These are phyloP conservation scores for Hygrophoropsis aurantiaca DNA, from an alignment of 768 basidiomycete genomes.

Conservation along the genomic window DNA sequence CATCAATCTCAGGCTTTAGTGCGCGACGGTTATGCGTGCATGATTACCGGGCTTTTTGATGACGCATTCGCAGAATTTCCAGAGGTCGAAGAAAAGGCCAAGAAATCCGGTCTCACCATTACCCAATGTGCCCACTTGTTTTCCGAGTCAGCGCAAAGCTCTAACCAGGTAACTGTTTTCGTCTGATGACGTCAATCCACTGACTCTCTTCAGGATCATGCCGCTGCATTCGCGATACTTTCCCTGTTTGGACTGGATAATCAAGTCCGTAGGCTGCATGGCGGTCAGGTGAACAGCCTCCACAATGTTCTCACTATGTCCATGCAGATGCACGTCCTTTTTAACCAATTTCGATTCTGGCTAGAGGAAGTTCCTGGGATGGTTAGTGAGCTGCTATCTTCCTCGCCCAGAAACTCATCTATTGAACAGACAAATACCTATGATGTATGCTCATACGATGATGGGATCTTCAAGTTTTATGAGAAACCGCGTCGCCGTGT, in stretches of 20 bases:
- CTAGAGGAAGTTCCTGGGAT: constrained; percentile 9
- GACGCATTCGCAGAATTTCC: constrained; percentile 3
- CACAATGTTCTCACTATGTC: constrained; percentile 11
- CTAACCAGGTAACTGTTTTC: constrained; percentile 6
- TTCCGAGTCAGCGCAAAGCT: constrained; percentile 11
- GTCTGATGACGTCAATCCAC: constrained; percentile 2
- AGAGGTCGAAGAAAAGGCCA: constrained; percentile 6
- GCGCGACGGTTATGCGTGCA: constrained; percentile 16
- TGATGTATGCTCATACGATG: constrained; percentile 1
- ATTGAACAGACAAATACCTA: constrained; percentile 1
- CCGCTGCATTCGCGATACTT: constrained; percentile 4
- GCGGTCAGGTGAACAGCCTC: constrained; percentile 6
- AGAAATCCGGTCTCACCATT: background rate
- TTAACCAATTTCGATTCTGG: constrained; percentile 10
- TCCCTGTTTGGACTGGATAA: constrained; percentile 5
- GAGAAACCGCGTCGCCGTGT: constrained; percentile 9
- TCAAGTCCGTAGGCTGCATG: background rate
- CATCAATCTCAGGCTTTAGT: constrained; percentile 10
- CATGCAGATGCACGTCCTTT: background rate
- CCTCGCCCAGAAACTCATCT: background rate
- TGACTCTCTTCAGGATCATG: background rate
- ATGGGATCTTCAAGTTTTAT: background rate
- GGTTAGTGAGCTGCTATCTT: background rate
- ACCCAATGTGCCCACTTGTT: constrained; percentile 15
- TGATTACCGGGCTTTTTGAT: constrained; percentile 13